These are phyloP conservation scores for Solanum paucissectum DNA, from an alignment of 257 asterid species.

Conservation along the genomic window DNA sequence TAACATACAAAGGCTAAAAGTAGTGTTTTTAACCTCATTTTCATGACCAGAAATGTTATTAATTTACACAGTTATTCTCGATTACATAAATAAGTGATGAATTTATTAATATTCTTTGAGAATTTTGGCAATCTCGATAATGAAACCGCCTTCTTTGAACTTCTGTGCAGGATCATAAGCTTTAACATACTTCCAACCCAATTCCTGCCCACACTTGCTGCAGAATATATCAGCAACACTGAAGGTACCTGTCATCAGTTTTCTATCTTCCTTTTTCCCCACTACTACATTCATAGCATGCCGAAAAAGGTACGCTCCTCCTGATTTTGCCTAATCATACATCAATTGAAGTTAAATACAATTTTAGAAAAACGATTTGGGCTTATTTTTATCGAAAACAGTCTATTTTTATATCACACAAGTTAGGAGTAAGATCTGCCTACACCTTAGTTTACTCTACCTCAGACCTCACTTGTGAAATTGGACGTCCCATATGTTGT, in stretches of 20 bases:
- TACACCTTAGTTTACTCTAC: not conserved
- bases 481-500: not conserved
- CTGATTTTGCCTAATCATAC: constrained; percentile 11
- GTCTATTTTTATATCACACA: too few relatives aligned
- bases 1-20: not conserved
- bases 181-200: constrained; percentile 27
- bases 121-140: constrained; percentile 21
- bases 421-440: not conserved
- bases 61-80: not conserved
- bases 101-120: constrained; percentile 15
- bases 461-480: too few relatives aligned
- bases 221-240: constrained; percentile 13
- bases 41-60: not conserved
- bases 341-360: not conserved
- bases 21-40: not conserved
- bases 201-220: constrained; percentile 6
- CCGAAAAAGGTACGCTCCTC: constrained; percentile 18
- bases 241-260: constrained; percentile 9
- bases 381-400: not conserved
- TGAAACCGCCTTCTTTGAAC: constrained; percentile 22
- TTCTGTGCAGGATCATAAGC: constrained; percentile 15
- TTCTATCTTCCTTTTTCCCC: constrained; percentile 19
- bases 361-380: not conserved
- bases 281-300: constrained; percentile 22
- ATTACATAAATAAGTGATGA: not conserved